Evolutionary conservation across 495 filamentous ascomycete genomes (phyloP).

Genomic region (Zalerion maritima): DNA sequence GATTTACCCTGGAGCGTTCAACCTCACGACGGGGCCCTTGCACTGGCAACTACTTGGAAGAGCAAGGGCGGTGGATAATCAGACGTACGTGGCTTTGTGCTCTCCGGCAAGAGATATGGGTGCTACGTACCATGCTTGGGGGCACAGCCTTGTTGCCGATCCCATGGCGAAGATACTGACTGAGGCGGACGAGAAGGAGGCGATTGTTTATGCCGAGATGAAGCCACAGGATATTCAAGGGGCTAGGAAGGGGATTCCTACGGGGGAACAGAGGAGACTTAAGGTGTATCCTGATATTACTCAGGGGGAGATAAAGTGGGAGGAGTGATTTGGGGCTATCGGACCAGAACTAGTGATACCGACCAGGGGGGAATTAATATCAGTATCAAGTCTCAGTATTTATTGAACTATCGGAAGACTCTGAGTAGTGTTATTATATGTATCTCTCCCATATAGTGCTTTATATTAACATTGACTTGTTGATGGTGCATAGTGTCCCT

Average conservation of each 20-base stretch:
- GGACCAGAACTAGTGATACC: too few species aligned
- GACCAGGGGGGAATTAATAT: too few species aligned
- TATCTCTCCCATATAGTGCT: too few species aligned
- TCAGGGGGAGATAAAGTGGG: slow-evolving; percentile 21
- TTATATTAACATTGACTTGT: too few species aligned
- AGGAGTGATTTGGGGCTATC: too few species aligned
- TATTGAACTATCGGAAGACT: too few species aligned
- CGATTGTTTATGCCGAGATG: slow-evolving; percentile 63
- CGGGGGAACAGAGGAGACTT: slow-evolving; percentile 74
- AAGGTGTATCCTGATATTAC: slow-evolving; percentile 94
- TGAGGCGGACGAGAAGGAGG: slow-evolving; percentile 61
- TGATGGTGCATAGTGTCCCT: too few species aligned
- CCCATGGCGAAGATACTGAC: slow-evolving; percentile 72
- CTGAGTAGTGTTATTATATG: too few species aligned
- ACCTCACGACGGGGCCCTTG: slow-evolving; percentile 76
- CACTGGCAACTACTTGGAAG: slow-evolving; percentile 80
- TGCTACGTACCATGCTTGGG: slow-evolving; percentile 77
- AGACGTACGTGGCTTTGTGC: slow-evolving; percentile 86
- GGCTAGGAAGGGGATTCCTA: slow-evolving; percentile 70
- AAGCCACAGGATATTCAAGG: slow-evolving; percentile 55
- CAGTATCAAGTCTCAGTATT: too few species aligned
- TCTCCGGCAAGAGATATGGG: slow-evolving; percentile 71
- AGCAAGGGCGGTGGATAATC: slow-evolving; percentile 84
- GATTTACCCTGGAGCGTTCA: slow-evolving; percentile 91
- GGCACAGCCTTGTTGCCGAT: slow-evolving; percentile 76